These are phyloP conservation scores for Globisporangium recalcitrans DNA, from an alignment of 352 stramenopile genomes.

Conservation along the genomic window DNA sequence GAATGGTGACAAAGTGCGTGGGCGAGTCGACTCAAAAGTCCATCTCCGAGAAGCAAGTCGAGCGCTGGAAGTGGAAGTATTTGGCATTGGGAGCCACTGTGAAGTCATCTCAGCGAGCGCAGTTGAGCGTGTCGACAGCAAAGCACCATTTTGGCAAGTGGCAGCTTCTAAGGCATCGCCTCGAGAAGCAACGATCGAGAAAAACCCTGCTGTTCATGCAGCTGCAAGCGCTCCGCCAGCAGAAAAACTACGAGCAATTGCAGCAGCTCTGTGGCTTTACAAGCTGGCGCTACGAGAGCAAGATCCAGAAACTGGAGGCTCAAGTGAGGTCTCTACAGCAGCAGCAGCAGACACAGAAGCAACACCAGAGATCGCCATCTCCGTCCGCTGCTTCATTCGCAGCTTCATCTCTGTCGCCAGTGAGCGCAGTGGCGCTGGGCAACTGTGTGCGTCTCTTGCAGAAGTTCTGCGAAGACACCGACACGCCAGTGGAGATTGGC, in stretches of 20 bases:
- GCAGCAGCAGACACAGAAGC: neutral
- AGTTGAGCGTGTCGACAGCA: no score
- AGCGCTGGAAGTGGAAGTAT: conserved; percentile 31
- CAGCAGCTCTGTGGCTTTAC: neutral
- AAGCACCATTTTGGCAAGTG: conserved; percentile 15
- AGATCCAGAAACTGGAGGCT: conserved; percentile 20
- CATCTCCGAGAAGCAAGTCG: conserved; percentile 9
- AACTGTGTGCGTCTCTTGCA: conserved; percentile 44
- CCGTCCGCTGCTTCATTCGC: neutral
- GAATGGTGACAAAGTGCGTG: conserved; percentile 11
- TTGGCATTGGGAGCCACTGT: conserved; percentile 18
- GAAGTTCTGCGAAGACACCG: conserved; percentile 33
- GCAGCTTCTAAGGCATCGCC: conserved; percentile 16
- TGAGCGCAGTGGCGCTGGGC: conserved; percentile 32
- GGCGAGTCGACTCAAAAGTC: conserved; percentile 1
- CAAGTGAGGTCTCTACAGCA: neutral
- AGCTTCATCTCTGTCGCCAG: conserved; percentile 11
- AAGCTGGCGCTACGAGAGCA: conserved; percentile 12
- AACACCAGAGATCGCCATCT: neutral
- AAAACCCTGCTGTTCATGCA: conserved; percentile 14
- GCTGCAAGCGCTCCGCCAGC: conserved; percentile 3
- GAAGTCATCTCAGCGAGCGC: neutral
- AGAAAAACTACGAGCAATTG: neutral
- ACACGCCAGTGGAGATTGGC: conserved; percentile 12
- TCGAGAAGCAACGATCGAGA: conserved; percentile 17